These are phyloP conservation scores for Xanthoceras sorbifolium DNA, from an alignment of 345 rosid species.

Conservation along the genomic window DNA sequence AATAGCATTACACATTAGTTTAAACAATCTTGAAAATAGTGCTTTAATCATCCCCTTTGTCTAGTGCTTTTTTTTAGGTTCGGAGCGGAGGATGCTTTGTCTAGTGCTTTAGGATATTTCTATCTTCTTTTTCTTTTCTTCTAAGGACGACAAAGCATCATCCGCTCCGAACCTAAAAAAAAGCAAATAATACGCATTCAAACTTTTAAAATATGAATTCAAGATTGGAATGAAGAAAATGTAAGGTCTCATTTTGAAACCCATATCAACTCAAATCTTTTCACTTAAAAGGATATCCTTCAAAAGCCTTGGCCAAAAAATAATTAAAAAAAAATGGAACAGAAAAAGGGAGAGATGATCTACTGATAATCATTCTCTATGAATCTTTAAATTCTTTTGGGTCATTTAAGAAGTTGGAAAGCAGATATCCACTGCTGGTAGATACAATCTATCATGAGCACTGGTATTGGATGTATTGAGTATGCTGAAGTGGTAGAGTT, in stretches of 20 bases:
- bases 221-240: background rate
- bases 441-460: background rate
- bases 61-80: too few relatives aligned
- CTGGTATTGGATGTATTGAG: background rate
- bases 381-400: background rate
- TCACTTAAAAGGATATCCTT: background rate
- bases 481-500: background rate
- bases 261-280: background rate
- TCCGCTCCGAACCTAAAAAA: background rate
- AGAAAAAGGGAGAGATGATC: background rate
- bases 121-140: too few relatives aligned
- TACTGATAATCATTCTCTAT: background rate
- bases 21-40: background rate
- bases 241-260: background rate
- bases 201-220: background rate
- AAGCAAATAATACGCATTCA: background rate
- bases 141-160: background rate
- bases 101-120: too few relatives aligned
- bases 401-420: background rate
- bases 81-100: too few relatives aligned
- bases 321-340: background rate
- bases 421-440: background rate
- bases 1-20: background rate
- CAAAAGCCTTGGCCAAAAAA: background rate
- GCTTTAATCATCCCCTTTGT: background rate